Base-by-base conservation (phyloP, 2,329 filamentous ascomycete species). In the Monosporascus sp. region DNA sequence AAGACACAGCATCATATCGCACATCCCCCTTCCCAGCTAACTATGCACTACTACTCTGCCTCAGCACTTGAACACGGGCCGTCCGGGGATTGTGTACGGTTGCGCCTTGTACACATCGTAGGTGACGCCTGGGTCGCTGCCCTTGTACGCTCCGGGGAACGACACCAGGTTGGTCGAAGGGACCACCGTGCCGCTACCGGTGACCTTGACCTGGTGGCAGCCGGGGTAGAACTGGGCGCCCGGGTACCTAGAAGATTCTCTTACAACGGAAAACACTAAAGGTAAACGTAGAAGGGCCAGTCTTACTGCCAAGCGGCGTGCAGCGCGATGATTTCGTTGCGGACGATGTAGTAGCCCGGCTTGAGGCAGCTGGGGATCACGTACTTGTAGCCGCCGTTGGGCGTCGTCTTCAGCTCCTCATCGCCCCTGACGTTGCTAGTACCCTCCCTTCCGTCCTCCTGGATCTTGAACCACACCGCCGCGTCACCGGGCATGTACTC, bases 191-290 rank as follows among this genome's bases (percentile, higher is more conserved):
- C 77, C 78, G 22, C 73, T 69, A 17, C 79, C 77, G 1, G 74
- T 76, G 22, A 83, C 76, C 62, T 80, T 70, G 24, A 83, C 71
- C 65, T 82, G 80, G 64, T 82, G 79, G 67, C 79, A 83, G 7
- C 77, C 77, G 0, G 80, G 79, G 60, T 83, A 83, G 65, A 81
- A 77, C 60, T 83, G 80, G 1, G 76, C 78, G 18, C 80, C 80
- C 3, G 57, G 57, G 43, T 58, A 61, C n/a, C n/a, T n/a, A n/a
- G n/a, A n/a, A n/a, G n/a, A n/a, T n/a, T n/a, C n/a, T n/a, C n/a
- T n/a, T n/a, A n/a, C n/a, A n/a, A n/a, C n/a, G n/a, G n/a, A n/a
- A n/a, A n/a, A n/a, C n/a, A n/a, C n/a, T n/a, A n/a, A n/a, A n/a
- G n/a, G n/a, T n/a, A n/a, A n/a, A n/a, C n/a, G n/a, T n/a, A n/a